These are phyloP conservation scores for Globisporangium carolinianum DNA, from an alignment of 352 stramenopile genomes.

Conservation along the genomic window DNA sequence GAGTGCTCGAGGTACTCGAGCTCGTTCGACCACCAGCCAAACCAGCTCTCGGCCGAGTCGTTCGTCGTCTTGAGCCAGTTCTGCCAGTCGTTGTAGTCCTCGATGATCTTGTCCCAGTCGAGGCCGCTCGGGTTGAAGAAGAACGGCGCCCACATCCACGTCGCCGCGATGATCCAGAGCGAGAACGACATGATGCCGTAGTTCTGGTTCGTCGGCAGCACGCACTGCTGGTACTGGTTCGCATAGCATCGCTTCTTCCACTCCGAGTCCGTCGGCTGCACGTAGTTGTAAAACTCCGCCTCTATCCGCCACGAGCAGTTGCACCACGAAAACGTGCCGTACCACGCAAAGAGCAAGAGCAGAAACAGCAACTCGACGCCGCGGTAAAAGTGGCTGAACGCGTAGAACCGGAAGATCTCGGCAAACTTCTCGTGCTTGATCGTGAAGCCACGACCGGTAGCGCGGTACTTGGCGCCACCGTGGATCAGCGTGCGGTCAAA, in stretches of 20 bases:
- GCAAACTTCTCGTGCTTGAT: slow-evolving; percentile 98
- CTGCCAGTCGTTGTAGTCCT: slow-evolving; percentile 93
- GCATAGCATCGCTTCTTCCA: slow-evolving; percentile 76
- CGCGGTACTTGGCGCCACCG: slow-evolving; percentile 96
- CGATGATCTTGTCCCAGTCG: slow-evolving; percentile 95
- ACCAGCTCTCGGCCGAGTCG: slow-evolving; percentile 82
- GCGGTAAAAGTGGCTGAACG: slow-evolving; percentile 96
- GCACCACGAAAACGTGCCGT: slow-evolving; percentile 93
- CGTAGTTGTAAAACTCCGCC: slow-evolving; percentile 62
- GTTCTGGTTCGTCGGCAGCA: slow-evolving; percentile 94
- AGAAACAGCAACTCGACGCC: slow-evolving; percentile 92
- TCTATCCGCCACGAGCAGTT: slow-evolving; percentile 82
- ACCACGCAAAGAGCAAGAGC: slow-evolving; percentile 75
- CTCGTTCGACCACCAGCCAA: slow-evolving; percentile 84
- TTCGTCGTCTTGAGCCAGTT: slow-evolving; percentile 90
- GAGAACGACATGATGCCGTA: slow-evolving; percentile 98
- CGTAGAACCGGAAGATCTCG: slow-evolving; percentile 97
- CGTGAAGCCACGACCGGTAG: slow-evolving; percentile 97
- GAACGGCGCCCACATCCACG: slow-evolving; percentile 84
- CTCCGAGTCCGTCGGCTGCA: slow-evolving; percentile 64
- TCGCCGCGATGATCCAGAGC: slow-evolving; percentile 90
- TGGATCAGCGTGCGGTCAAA: slow-evolving; percentile 97
- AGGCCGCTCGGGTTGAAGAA: slow-evolving; percentile 97
- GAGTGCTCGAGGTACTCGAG: slow-evolving; percentile 81
- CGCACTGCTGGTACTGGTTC: slow-evolving; percentile 83